phyloP scores from a whole-genome alignment of 2,329 filamentous ascomycete genomes.

The Xylogone sp. region DNA sequence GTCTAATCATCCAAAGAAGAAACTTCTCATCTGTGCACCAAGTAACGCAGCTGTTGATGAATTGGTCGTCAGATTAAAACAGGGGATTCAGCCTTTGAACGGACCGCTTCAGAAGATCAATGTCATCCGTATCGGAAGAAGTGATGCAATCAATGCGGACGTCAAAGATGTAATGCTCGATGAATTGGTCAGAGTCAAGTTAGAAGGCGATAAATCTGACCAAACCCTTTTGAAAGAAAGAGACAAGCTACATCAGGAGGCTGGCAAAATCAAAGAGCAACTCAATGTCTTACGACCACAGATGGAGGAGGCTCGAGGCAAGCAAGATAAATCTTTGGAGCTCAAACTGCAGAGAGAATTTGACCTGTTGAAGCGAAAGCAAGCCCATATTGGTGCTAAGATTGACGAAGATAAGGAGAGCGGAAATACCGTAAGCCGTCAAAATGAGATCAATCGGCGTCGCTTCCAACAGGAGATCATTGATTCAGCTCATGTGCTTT shows the following conservation, averaged over 20 bases:
- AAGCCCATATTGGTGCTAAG: slow-evolving; percentile 70
- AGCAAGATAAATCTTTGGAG: slow-evolving; percentile 42
- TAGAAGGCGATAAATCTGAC: slow-evolving; percentile 58
- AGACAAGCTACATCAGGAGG: slow-evolving; percentile 60
- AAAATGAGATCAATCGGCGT: slow-evolving; percentile 80
- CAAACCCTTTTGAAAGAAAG: slow-evolving; percentile 48
- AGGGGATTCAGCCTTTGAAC: slow-evolving; percentile 73
- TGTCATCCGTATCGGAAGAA: slow-evolving; percentile 84
- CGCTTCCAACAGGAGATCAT: slow-evolving; percentile 88
- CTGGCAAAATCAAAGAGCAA: slow-evolving; percentile 69
- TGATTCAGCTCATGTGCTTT: slow-evolving; percentile 86
- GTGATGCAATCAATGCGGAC: slow-evolving; percentile 84
- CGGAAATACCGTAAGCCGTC: slow-evolving; percentile 75
- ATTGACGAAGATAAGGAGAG: slow-evolving; percentile 88
- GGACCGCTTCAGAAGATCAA: slow-evolving; percentile 75
- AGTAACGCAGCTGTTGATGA: slow-evolving; percentile 98
- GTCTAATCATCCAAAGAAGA: slow-evolving; percentile 56
- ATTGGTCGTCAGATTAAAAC: slow-evolving; percentile 85
- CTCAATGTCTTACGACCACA: slow-evolving; percentile 67
- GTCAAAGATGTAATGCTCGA: slow-evolving; percentile 92
- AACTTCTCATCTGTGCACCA: slow-evolving; percentile 93
- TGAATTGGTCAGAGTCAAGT: slow-evolving; percentile 75
- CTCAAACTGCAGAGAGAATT: slow-evolving; percentile 70
- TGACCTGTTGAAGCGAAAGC: slow-evolving; percentile 72
- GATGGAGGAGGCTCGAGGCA: slow-evolving; percentile 62